Evolutionary conservation across 2,329 filamentous ascomycete genomes (phyloP).

Genomic region (Sordariomycetes sp.): DNA sequence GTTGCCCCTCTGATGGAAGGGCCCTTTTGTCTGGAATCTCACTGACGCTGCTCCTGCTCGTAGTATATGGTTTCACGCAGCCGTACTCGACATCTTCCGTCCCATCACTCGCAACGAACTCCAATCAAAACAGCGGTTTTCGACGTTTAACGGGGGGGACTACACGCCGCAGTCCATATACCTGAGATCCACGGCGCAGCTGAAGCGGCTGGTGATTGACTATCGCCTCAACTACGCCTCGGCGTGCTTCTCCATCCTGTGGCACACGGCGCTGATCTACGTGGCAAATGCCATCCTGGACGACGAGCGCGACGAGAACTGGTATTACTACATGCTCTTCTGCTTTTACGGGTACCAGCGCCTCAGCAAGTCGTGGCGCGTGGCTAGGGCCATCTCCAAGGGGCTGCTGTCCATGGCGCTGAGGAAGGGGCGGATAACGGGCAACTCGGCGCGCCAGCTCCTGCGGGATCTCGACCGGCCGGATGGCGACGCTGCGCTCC

Average conservation of each 20-base stretch:
- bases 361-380: conserved; percentile 22
- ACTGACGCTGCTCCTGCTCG: background rate
- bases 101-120: conserved; percentile 8
- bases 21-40: background rate
- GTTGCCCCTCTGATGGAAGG: conserved; percentile 6
- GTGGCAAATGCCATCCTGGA: conserved; percentile 25
- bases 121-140: conserved; percentile 9
- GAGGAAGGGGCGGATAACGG: conserved; percentile 19
- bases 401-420: conserved; percentile 26
- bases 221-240: conserved; percentile 21
- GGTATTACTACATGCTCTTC: conserved; percentile 24
- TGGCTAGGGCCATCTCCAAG: conserved; percentile 22
- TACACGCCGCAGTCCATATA: conserved; percentile 20
- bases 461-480: no score
- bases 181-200: conserved; percentile 23
- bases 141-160: conserved; percentile 18
- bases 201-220: conserved; percentile 25
- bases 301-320: conserved; percentile 15
- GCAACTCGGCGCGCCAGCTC: conserved; percentile 14
- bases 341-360: conserved; percentile 28
- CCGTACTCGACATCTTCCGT: conserved; percentile 25
- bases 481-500: no score
- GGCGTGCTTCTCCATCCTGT: conserved; percentile 26
- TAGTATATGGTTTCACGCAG: conserved; percentile 30
- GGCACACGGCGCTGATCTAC: conserved; percentile 29